Conservation (phyloP, 176 grass and related monocot genomes). For the Eleusine indica region DNA sequence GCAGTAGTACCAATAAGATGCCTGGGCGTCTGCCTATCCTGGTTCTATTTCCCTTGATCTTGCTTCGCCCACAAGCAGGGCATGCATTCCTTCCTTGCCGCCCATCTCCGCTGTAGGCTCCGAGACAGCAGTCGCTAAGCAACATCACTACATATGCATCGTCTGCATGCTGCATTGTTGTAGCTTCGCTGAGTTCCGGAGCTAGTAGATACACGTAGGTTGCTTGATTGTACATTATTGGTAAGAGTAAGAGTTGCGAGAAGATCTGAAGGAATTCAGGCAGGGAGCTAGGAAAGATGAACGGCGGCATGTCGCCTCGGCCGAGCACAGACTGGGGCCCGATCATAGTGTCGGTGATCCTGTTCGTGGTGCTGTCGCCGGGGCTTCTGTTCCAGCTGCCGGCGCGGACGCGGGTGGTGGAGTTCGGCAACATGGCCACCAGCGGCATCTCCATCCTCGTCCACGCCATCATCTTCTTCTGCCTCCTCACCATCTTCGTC, state of each 20-base stretch:
- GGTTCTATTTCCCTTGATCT: neutral
- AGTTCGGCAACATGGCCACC: slow-evolving; percentile 88
- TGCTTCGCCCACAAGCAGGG: slow-evolving; percentile 69
- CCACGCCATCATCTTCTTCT: slow-evolving; percentile 86
- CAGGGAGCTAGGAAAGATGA: neutral
- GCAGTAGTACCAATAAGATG: neutral
- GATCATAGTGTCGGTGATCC: slow-evolving; percentile 84
- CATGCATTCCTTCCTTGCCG: slow-evolving; percentile 72
- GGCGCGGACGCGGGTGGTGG: slow-evolving; percentile 61
- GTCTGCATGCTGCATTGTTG: neutral
- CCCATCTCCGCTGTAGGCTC: neutral
- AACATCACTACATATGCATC: slow-evolving; percentile 47
- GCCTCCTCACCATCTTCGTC: slow-evolving; percentile 76
- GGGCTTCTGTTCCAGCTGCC: slow-evolving; percentile 87
- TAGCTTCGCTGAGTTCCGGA: neutral
- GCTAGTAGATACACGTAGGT: too few species aligned
- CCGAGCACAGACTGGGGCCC: slow-evolving; percentile 80
- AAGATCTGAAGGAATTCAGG: too few species aligned
- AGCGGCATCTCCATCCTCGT: slow-evolving; percentile 81
- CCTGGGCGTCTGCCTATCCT: neutral
- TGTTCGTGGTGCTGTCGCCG: slow-evolving; percentile 80
- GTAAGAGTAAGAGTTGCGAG: too few species aligned
- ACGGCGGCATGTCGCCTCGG: slow-evolving; percentile 13
- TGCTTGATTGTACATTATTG: too few species aligned
- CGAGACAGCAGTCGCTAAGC: slow-evolving; percentile 25